A percentile compares a stretch with the other conserved stretches of the same genome.
Conservation (phyloP, 768 basidiomycete species). For the Phallus indusiatus region DNA sequence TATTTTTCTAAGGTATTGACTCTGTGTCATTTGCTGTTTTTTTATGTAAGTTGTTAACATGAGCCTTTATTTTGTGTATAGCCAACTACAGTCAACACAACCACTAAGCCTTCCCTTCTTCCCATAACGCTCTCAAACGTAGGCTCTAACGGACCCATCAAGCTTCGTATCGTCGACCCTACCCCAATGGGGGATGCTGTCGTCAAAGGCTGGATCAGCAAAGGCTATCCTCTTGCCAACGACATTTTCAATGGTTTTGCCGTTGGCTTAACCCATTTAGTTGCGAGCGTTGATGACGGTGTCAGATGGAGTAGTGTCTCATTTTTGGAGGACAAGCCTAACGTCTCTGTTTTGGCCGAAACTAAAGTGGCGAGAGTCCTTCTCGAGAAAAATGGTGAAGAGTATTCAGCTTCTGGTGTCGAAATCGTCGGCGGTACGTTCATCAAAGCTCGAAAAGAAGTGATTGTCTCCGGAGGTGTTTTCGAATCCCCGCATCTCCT, state of each 20-base stretch:
- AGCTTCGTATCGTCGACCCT: not conserved
- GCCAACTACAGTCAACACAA: not conserved
- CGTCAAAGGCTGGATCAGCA: not conserved
- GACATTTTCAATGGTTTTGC: not conserved
- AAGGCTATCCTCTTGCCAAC: not conserved
- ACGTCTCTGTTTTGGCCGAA: not conserved
- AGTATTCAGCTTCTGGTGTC: not conserved
- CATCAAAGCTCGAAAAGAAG: not conserved
- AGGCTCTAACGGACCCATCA: not conserved
- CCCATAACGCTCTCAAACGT: not conserved
- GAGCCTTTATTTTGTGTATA: not conserved
- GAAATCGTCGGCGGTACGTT: not conserved
- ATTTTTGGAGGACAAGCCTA: not conserved
- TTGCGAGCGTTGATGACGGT: not conserved
- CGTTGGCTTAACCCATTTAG: not conserved
- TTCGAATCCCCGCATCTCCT: constrained; percentile 12
- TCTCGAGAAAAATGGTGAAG: not conserved
- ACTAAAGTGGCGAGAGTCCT: not conserved
- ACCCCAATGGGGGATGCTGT: not conserved
- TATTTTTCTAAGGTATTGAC: not conserved
- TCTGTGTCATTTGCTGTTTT: not conserved
- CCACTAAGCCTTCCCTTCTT: not conserved
- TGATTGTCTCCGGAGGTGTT: not conserved
- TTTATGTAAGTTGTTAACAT: not conserved
- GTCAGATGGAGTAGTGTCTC: not conserved